Conservation (phyloP, 1,284 basidiomycete genomes). For the Taiwanofungus camphoratus region DNA sequence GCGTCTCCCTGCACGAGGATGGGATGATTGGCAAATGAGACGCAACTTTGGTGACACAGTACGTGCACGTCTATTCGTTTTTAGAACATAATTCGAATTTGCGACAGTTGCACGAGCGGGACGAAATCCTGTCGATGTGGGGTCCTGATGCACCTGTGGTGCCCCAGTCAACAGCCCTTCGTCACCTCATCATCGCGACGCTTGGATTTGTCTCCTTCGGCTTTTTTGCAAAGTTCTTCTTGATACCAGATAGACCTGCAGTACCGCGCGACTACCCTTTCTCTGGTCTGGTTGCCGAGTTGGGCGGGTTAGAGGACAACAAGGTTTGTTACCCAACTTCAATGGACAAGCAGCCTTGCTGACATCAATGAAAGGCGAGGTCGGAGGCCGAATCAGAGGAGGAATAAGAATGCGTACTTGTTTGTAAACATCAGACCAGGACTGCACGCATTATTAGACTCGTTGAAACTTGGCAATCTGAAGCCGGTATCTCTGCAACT, state of each 20-base stretch:
- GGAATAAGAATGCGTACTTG: no score
- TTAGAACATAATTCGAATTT: no score
- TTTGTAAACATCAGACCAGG: no score
- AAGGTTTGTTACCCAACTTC: slow-evolving; percentile 46
- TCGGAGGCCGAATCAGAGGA: slow-evolving; percentile 12
- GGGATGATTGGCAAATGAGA: slow-evolving; percentile 80
- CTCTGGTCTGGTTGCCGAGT: slow-evolving; percentile 62
- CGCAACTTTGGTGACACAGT: slow-evolving; percentile 85
- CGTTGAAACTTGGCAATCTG: no score
- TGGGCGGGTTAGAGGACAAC: slow-evolving; percentile 70
- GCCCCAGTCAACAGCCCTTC: slow-evolving; percentile 50
- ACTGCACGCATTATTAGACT: not conserved
- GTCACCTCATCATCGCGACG: slow-evolving; percentile 57
- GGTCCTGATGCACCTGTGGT: slow-evolving; percentile 71
- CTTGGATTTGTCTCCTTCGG: slow-evolving; percentile 56
- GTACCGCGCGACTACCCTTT: slow-evolving; percentile 69
- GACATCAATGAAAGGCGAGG: slow-evolving; percentile 7
- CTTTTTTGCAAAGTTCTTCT: slow-evolving; percentile 44
- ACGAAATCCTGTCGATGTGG: slow-evolving; percentile 86
- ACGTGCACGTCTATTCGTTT: no score
- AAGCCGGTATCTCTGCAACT: not conserved
- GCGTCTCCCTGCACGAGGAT: slow-evolving; percentile 62
- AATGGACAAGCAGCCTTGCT: not conserved
- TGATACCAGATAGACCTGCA: slow-evolving; percentile 54
- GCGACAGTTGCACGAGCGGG: slow-evolving; percentile 72